Evolutionary conservation across 1,284 basidiomycete genomes (phyloP).

Genomic region (Moniliella sp.): DNA sequence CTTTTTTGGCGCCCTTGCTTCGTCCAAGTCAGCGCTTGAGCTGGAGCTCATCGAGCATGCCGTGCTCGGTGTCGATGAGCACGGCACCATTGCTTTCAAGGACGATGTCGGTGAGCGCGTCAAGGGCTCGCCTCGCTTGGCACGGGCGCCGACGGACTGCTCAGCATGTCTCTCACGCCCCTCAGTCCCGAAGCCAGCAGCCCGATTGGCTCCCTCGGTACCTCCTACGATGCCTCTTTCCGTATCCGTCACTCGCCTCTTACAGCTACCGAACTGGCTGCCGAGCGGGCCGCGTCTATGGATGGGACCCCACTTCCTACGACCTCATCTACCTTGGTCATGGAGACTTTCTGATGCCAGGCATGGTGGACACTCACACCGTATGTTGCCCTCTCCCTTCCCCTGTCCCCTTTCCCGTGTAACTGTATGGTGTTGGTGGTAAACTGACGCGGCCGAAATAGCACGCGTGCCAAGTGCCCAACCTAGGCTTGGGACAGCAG

Average conservation of each 20-base stretch:
- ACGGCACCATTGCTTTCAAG: constrained; percentile 20
- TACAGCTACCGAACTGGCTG: too few relatives aligned
- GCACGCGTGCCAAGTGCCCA: constrained; percentile 70
- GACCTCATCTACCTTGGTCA: constrained; percentile 40
- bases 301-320: constrained; percentile 27
- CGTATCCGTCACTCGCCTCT: too few relatives aligned
- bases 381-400: too few relatives aligned
- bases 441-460: too few relatives aligned
- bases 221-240: too few relatives aligned
- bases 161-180: constrained; percentile 5
- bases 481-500: constrained; percentile 42
- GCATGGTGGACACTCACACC: constrained; percentile 72
- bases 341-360: constrained; percentile 65
- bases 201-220: too few relatives aligned
- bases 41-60: constrained; percentile 13
- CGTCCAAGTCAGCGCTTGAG: constrained; percentile 9
- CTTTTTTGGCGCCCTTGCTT: constrained; percentile 22
- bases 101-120: constrained; percentile 18
- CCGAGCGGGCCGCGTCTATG: too few relatives aligned
- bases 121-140: neutral
- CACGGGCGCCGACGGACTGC: neutral
- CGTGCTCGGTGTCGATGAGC: constrained; percentile 17
- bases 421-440: too few relatives aligned
- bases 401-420: too few relatives aligned
- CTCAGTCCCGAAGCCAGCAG: constrained; percentile 8